phyloP scores from a whole-genome alignment of 1,284 basidiomycete genomes.

The Peniophora sp. region DNA sequence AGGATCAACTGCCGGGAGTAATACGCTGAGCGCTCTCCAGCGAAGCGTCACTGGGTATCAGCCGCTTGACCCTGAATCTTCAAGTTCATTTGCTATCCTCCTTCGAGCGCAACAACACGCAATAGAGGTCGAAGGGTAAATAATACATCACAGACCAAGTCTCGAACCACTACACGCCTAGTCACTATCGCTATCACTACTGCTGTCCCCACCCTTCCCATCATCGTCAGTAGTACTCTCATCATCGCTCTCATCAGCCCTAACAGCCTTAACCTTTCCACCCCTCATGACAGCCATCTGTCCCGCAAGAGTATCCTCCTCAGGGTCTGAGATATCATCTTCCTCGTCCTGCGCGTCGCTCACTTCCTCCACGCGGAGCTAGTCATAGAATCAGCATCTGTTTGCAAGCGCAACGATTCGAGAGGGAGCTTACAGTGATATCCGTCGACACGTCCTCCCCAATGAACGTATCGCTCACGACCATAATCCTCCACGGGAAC shows the following conservation, averaged over 20 bases:
- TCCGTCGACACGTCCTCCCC: conserved; percentile 74
- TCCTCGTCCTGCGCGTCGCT: conserved; percentile 63
- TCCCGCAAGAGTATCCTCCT: conserved; percentile 91
- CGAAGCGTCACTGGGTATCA: too few relatives aligned
- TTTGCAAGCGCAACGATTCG: too few relatives aligned
- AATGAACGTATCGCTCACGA: conserved; percentile 84
- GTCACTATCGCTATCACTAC: conserved; percentile 27
- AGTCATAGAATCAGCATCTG: conserved; percentile 1
- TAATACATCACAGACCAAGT: not conserved
- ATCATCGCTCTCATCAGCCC: conserved; percentile 35
- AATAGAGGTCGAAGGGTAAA: too few relatives aligned
- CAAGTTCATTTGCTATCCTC: too few relatives aligned
- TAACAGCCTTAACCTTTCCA: conserved; percentile 68
- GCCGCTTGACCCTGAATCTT: too few relatives aligned
- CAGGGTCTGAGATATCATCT: conserved; percentile 93
- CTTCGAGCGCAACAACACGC: too few relatives aligned
- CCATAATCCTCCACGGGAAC: conserved; percentile 85
- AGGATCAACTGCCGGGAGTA: too few relatives aligned
- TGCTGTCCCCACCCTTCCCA: conserved; percentile 32
- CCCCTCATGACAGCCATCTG: conserved; percentile 99
- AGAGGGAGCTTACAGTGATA: conserved; percentile 49
- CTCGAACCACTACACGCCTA: conserved; percentile 4
- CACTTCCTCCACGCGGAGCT: conserved; percentile 81
- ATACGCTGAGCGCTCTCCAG: too few relatives aligned
- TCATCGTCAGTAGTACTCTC: conserved; percentile 41